Evolutionary conservation across 495 filamentous ascomycete genomes (phyloP), one percentile per base, ranked within the genome.

Genomic region (Letharia lupina): DNA sequence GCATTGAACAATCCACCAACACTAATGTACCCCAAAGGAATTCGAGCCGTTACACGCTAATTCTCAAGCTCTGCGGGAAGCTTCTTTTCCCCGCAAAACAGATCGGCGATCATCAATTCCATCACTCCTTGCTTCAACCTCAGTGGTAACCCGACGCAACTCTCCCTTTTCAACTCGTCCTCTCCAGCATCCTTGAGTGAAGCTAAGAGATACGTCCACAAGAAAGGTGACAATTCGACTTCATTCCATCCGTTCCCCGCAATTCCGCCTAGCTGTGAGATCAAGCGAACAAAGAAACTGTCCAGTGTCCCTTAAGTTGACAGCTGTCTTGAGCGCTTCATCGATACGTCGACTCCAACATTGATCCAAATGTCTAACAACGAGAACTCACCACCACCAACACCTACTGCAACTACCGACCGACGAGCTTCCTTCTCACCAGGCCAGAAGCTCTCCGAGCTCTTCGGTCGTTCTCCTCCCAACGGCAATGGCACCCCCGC

Each of bases 341-440:
- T 56, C 31, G 18, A 33, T 35, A 33, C 13, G 28, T 31, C 52
- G 5, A 33, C 31, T 56, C 13, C 3, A 7, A 35, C 61, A 44
- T 5, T 35, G 12, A 47, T 64, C 56, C 75, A 45, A 71, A 84
- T 84, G 81, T 79, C 81, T 39, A 75, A 77, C 73, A 66, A 66
- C 64, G 78, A 79, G 69, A 80, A 77, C 54, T 76, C 76, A 7
- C 77, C 80, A 64, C 75, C 79, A 35, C 80, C 81, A 18, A 81
- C 81, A 54, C 79, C 78, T 39, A 76, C 77, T 15, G 71, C 75
- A 13, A 62, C 80, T 10, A 74, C 75, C 31, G 64, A 77, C 50
- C 80, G 82, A 61, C 82, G 81, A 40, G 73, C 77, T 28, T 84
- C 82, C 44, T 74, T 84, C 62, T 78, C 80, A 12, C 75, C 78